Percentiles rank a stretch among this genome's conserved stretches.
Evolutionary conservation across 805 yeast genomes (phyloP).

Genomic region (Sporopachydermia lactativora): DNA sequence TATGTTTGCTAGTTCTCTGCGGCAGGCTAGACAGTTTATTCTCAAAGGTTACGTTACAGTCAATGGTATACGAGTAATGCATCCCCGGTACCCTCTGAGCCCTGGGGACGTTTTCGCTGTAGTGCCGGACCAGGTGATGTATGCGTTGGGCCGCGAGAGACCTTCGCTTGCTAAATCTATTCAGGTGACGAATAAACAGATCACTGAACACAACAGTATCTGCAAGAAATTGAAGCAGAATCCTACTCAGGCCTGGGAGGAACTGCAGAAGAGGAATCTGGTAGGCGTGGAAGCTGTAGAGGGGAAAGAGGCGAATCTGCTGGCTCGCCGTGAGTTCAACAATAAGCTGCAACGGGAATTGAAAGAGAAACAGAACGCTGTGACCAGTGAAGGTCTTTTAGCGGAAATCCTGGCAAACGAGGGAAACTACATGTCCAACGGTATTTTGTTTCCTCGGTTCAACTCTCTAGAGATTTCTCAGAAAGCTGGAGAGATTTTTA

Average conservation of each 20-base stretch:
- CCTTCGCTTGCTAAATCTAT: constrained; percentile 61
- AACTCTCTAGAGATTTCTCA: not conserved
- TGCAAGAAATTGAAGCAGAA: constrained; percentile 42
- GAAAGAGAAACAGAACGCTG: constrained; percentile 20
- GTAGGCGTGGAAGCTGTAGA: constrained; percentile 21
- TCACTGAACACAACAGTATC: constrained; percentile 61
- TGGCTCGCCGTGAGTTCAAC: constrained; percentile 19
- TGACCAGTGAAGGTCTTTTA: constrained; percentile 20
- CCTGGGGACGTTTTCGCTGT: constrained; percentile 85
- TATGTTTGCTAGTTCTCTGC: constrained; percentile 81
- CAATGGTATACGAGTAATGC: constrained; percentile 65
- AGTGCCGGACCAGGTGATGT: constrained; percentile 70
- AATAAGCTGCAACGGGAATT: constrained; percentile 26
- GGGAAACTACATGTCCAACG: not conserved
- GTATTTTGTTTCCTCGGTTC: not conserved
- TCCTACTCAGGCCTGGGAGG: constrained; percentile 42
- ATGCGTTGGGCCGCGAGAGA: constrained; percentile 74
- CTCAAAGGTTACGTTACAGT: constrained; percentile 71
- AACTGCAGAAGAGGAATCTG: constrained; percentile 21
- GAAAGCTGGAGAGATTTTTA: not conserved
- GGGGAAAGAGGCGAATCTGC: constrained; percentile 19
- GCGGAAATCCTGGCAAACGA: constrained; percentile 9
- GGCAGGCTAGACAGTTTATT: constrained; percentile 89
- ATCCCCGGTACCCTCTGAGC: constrained; percentile 63
- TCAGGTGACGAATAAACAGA: constrained; percentile 57